These are phyloP conservation scores for Metschnikowia colocasiae DNA, from an alignment of 805 yeast genomes.

Conservation along the genomic window DNA sequence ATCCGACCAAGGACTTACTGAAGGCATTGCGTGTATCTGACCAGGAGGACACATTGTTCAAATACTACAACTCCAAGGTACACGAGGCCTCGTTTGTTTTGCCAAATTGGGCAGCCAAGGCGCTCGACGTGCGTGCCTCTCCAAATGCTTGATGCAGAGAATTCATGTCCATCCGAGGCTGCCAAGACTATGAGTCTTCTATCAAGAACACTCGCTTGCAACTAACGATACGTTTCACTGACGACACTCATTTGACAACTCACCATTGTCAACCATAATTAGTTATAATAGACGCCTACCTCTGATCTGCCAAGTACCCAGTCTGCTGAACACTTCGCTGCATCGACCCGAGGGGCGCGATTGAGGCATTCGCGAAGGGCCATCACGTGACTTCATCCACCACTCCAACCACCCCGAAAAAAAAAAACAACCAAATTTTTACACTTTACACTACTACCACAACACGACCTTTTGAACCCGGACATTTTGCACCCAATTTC, in stretches of 20 bases:
- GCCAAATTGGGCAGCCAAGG: slow-evolving; percentile 71
- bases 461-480: slow-evolving; percentile 20
- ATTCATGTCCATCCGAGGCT: not conserved
- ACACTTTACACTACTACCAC: slow-evolving; percentile 24
- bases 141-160: not conserved
- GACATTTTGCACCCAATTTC: slow-evolving; percentile 14
- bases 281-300: not conserved
- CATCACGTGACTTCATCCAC: slow-evolving; percentile 3
- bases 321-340: not conserved
- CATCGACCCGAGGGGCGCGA: not conserved
- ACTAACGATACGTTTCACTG: not conserved
- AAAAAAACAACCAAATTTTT: slow-evolving; percentile 12
- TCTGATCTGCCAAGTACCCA: not conserved
- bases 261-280: not conserved
- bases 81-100: slow-evolving; percentile 73
- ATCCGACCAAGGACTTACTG: slow-evolving; percentile 41
- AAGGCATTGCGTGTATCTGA: slow-evolving; percentile 50
- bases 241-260: not conserved
- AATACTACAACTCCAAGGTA: slow-evolving; percentile 62
- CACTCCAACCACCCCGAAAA: slow-evolving; percentile 5
- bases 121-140: slow-evolving; percentile 15
- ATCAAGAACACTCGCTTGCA: not conserved
- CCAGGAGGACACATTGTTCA: slow-evolving; percentile 48
- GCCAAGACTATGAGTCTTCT: not conserved
- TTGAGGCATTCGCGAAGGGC: not conserved